Percentiles rank a stretch among this genome's conserved stretches.
phyloP scores from a whole-genome alignment of 495 filamentous ascomycete species.

The Aspergillus wentii region DNA sequence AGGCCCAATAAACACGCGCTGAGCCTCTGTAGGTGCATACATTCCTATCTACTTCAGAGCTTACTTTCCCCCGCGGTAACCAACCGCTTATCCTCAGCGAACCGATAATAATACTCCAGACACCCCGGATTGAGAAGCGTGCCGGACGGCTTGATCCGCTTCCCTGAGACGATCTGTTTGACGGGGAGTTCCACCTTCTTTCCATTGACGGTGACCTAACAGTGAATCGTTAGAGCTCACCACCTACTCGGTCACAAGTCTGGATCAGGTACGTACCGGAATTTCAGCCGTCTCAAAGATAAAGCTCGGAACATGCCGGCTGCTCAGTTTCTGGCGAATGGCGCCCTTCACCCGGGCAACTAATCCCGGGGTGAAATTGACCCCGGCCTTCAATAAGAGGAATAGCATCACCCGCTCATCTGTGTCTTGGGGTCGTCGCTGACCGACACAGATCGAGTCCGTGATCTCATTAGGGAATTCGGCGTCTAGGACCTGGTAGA shows the following conservation, averaged over 20 bases:
- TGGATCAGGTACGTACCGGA: constrained; percentile 51
- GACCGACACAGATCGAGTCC: constrained; percentile 73
- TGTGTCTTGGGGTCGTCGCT: constrained; percentile 58
- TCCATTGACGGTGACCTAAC: constrained; percentile 73
- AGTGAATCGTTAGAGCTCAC: constrained; percentile 4
- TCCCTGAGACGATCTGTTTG: constrained; percentile 77
- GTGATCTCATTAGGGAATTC: constrained; percentile 54
- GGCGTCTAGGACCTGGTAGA: constrained; percentile 69
- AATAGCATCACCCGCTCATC: constrained; percentile 78
- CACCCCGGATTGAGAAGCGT: constrained; percentile 73
- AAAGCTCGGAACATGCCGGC: constrained; percentile 71
- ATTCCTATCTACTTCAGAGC: too few species aligned
- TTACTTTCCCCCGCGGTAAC: too few species aligned
- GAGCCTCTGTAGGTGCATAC: too few species aligned
- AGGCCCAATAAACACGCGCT: too few species aligned
- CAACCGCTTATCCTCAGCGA: constrained; percentile 70
- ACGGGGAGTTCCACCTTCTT: constrained; percentile 86
- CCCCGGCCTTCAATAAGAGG: constrained; percentile 60
- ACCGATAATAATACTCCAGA: constrained; percentile 74
- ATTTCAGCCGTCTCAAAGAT: constrained; percentile 78
- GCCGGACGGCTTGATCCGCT: constrained; percentile 67
- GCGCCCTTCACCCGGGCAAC: constrained; percentile 55
- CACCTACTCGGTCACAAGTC: constrained; percentile 3
- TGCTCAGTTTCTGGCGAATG: constrained; percentile 59
- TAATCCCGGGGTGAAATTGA: constrained; percentile 48